phyloP scores from a whole-genome alignment of 2,329 filamentous ascomycete genomes.

The Amphichorda felina region DNA sequence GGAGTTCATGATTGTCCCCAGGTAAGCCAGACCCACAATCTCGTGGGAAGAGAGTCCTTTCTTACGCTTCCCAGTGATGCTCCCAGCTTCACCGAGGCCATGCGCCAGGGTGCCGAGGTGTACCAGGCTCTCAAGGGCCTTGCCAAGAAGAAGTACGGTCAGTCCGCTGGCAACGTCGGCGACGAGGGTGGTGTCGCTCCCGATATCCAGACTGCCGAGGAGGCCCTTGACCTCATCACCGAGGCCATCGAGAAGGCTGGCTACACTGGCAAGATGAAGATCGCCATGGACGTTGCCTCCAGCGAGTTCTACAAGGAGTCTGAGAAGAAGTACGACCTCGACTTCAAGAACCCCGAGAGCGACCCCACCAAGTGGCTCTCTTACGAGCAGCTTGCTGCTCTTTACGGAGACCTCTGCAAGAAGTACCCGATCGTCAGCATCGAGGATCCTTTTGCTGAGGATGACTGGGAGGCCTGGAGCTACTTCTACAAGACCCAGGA shows the following conservation, averaged over 20 bases:
- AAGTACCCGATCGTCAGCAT: slow-evolving; percentile 99
- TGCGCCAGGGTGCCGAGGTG: slow-evolving; percentile 93
- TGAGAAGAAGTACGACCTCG: slow-evolving; percentile 98
- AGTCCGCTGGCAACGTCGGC: slow-evolving; percentile 96
- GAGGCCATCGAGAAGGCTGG: slow-evolving; percentile 90
- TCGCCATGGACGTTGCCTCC: slow-evolving; percentile 98
- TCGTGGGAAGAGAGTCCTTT: too few relatives aligned
- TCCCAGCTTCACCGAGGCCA: slow-evolving; percentile 85
- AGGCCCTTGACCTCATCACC: slow-evolving; percentile 93
- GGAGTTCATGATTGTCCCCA: slow-evolving; percentile 92
- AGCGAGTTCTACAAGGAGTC: slow-evolving; percentile 99
- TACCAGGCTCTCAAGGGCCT: slow-evolving; percentile 96
- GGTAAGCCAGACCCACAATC: slow-evolving; percentile 35
- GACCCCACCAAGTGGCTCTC: slow-evolving; percentile 97
- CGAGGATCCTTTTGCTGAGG: slow-evolving; percentile 98
- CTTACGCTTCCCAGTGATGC: slow-evolving; percentile 45
- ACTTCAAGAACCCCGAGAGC: slow-evolving; percentile 99
- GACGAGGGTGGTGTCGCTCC: slow-evolving; percentile 99
- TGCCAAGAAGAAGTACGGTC: slow-evolving; percentile 99
- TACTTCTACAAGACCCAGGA: slow-evolving; percentile 99
- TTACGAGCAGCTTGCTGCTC: slow-evolving; percentile 88
- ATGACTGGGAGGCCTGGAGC: slow-evolving; percentile 99
- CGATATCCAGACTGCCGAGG: slow-evolving; percentile 93
- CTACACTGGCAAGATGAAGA: slow-evolving; percentile 93
- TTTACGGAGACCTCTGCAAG: slow-evolving; percentile 77